phyloP scores from a whole-genome alignment of 225 moss, liverwort and hornwort genomes.

The Bryum argenteum region DNA sequence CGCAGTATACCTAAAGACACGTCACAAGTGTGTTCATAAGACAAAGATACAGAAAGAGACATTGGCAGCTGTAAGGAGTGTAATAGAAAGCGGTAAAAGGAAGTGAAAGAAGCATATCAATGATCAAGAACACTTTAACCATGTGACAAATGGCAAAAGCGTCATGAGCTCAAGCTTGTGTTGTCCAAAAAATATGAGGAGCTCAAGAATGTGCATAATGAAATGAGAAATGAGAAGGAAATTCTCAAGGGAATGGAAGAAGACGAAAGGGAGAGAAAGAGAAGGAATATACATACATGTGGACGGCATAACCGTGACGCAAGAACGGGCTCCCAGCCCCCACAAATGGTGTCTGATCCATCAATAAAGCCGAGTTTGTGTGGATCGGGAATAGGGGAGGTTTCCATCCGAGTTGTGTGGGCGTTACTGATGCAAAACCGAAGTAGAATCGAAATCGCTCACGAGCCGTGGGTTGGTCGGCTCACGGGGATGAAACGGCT shows the following conservation, averaged over 20 bases:
- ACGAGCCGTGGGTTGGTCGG: slow-evolving; percentile 53
- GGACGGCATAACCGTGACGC: slow-evolving; percentile 89
- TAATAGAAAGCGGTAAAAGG: not conserved
- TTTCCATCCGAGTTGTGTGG: slow-evolving; percentile 90
- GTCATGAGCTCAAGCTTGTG: not conserved
- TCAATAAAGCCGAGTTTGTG: slow-evolving; percentile 71
- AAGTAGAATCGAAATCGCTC: slow-evolving; percentile 71
- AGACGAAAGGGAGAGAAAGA: not conserved
- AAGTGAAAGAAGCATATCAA: not conserved
- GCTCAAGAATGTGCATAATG: not conserved
- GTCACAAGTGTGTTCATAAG: slow-evolving; percentile 19
- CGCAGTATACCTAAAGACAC: slow-evolving; percentile 66
- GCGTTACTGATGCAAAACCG: slow-evolving; percentile 62
- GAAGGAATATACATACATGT: slow-evolving; percentile 56
- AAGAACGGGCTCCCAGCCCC: slow-evolving; percentile 91
- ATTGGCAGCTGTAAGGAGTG: not conserved
- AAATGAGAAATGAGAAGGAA: slow-evolving; percentile 1
- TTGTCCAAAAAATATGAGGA: not conserved
- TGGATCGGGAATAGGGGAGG: slow-evolving; percentile 58
- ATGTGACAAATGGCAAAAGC: not conserved
- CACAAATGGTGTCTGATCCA: slow-evolving; percentile 83
- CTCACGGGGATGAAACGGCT: slow-evolving; percentile 75
- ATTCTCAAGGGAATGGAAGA: no score
- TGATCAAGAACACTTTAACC: not conserved
- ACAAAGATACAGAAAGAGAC: slow-evolving; percentile 1